Conservation (phyloP, 2,329 filamentous ascomycete genomes). For the Colletotrichum gloeosporioides region DNA sequence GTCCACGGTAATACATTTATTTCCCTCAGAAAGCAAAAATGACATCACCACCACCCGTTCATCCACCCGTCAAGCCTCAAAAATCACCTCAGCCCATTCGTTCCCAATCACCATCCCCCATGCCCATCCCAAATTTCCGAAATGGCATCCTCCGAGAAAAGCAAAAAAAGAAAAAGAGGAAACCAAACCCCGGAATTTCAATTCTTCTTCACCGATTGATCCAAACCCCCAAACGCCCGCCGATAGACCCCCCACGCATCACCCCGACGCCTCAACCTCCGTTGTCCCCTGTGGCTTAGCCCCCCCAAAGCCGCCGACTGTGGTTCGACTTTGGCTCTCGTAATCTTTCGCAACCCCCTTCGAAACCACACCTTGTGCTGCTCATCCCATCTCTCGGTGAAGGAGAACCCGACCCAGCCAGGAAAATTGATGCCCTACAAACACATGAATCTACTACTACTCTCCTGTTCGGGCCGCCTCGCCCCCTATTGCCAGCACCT, state of each 20-base stretch:
- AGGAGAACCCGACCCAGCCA: background rate
- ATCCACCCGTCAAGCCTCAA: background rate
- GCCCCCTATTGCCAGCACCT: background rate
- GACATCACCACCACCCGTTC: constrained; percentile 13
- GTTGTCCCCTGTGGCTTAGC: background rate
- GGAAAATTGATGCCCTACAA: background rate
- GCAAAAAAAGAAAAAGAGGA: background rate
- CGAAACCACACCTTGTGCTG: background rate
- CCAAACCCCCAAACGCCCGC: background rate
- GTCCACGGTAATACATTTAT: background rate
- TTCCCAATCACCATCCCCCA: background rate
- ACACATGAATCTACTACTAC: too few relatives aligned
- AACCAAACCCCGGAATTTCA: background rate
- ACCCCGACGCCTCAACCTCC: background rate
- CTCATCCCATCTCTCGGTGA: background rate
- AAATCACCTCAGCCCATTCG: background rate
- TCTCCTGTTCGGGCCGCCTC: background rate
- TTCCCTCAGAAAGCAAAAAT: background rate
- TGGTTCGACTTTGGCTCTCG: constrained; percentile 14
- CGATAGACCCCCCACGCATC: background rate
- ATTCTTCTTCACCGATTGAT: background rate
- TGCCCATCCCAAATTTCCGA: background rate
- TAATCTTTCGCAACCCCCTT: background rate
- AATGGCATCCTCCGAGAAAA: background rate
- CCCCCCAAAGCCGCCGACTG: background rate